A percentile compares a stretch with the other conserved stretches of the same genome.
Evolutionary conservation across 768 basidiomycete species (phyloP).

Genomic region (Chalciporus sphaerocephalus): DNA sequence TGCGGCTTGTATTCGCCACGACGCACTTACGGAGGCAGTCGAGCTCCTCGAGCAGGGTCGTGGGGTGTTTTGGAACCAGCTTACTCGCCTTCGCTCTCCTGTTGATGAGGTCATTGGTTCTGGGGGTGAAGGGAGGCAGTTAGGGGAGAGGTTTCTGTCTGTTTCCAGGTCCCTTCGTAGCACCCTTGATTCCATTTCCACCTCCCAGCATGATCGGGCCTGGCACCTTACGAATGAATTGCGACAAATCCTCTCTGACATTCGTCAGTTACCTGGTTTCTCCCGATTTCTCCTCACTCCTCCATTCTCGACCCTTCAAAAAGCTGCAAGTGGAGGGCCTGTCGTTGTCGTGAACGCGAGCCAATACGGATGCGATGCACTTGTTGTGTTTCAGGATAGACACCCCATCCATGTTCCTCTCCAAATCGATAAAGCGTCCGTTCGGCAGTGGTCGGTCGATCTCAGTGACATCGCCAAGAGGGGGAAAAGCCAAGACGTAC

Average conservation of each 20-base stretch:
- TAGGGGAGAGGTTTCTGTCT: background rate
- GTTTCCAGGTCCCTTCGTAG: background rate
- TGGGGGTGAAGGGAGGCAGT: background rate
- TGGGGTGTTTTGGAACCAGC: constrained; percentile 21
- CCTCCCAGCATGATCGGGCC: background rate
- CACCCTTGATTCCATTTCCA: background rate
- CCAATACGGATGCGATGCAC: constrained; percentile 6
- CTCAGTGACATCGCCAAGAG: background rate
- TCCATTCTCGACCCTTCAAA: constrained; percentile 7
- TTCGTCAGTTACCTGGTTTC: background rate
- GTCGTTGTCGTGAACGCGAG: constrained; percentile 3
- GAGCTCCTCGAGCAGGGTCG: constrained; percentile 33
- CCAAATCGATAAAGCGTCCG: background rate
- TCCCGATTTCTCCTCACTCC: background rate
- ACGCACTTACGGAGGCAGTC: constrained; percentile 13
- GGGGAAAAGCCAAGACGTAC: background rate
- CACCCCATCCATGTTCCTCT: constrained; percentile 1
- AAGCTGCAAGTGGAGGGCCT: constrained; percentile 3
- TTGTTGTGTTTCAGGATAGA: constrained; percentile 4
- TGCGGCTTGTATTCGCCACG: constrained; percentile 5
- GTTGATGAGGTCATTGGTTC: background rate
- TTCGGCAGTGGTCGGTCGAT: background rate
- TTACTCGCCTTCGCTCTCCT: constrained; percentile 10
- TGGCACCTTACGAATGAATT: background rate
- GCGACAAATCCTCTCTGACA: background rate